Evolutionary conservation across 768 basidiomycete species (phyloP), one percentile per base, ranked within the genome.

Genomic region (Mycena indigotica): DNA sequence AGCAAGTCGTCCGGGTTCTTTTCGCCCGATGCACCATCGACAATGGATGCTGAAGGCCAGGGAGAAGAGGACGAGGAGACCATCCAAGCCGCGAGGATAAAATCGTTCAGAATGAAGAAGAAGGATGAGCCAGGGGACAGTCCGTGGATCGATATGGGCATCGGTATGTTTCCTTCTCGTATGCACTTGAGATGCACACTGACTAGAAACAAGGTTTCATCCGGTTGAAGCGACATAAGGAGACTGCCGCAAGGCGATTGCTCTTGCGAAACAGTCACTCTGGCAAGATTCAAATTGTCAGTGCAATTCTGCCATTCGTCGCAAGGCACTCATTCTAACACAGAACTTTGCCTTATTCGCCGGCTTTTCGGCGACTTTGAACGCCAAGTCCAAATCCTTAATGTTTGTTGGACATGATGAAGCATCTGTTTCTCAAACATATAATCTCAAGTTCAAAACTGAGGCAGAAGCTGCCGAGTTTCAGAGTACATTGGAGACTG

Each of bases 11-110:
- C 44, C 19, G 26, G 44, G 39, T n/a, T 66, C 26, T 66, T 66
- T 29, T 55, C 63, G 19, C 19, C 19, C 2, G 62, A 63, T 17
- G 45, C 40, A n/a, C 24, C 49, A 65, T 26, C 72, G 66, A 57
- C 68, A 65, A 48, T 59, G 57, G 68, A 61, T 52, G 70, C 71
- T 6, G 71, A 72, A 57, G 90, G 91, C 12, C 86, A 86, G 65
- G 91, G 91, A 26, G 91, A 93, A 72, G 88, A 93, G 67, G 80
- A 87, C 38, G 91, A 93, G 66, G 84, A 84, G 57, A 91, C 88
- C 3, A 72, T 73, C 26, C 78, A 88, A 68, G 71, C 75, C 44
- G 75, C 83, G 48, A 83, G 77, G 68, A 72, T 82, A 48, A 91
- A 88, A 69, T 84, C 85, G 24, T 90, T 76, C 67, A 82, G 80